Percentiles rank a stretch among this genome's conserved stretches.
Evolutionary conservation across 352 stramenopile genomes (phyloP).

Genomic region (Thalassiosira exigua): DNA sequence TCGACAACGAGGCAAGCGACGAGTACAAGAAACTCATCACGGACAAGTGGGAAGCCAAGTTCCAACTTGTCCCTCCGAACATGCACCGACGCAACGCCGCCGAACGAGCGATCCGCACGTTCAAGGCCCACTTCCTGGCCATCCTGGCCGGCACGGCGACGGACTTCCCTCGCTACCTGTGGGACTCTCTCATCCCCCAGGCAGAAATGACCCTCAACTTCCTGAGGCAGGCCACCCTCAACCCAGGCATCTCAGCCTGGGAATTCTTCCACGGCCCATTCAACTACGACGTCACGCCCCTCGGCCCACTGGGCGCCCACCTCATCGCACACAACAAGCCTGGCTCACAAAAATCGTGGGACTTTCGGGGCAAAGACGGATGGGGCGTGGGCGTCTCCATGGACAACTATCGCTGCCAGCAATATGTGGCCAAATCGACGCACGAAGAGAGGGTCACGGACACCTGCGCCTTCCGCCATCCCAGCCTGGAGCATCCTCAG

Average conservation of each 20-base stretch:
- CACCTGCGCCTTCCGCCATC: conserved; percentile 27
- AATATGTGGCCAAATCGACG: too few species aligned
- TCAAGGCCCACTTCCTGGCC: conserved; percentile 63
- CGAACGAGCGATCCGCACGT: conserved; percentile 62
- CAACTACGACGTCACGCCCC: conserved; percentile 17
- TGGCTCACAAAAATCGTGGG: conserved; percentile 29
- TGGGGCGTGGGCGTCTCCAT: too few species aligned
- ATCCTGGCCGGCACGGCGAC: conserved; percentile 12
- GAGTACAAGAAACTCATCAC: conserved; percentile 7
- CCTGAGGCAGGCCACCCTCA: conserved; percentile 30
- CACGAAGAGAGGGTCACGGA: conserved; percentile 11
- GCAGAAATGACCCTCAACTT: too few species aligned
- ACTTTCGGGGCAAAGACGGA: conserved; percentile 22
- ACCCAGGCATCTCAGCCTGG: too few species aligned
- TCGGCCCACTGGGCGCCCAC: too few species aligned
- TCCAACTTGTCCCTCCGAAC: conserved; percentile 41
- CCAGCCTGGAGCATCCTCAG: not conserved
- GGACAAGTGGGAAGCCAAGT: not conserved
- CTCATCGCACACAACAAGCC: too few species aligned
- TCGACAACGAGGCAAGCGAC: too few species aligned
- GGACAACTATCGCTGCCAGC: too few species aligned
- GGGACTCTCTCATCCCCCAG: conserved; percentile 35
- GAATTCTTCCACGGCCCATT: conserved; percentile 24
- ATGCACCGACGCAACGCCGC: too few species aligned
- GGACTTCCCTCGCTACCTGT: conserved; percentile 32